Conservation (phyloP, 1,284 basidiomycete species). For the Xerocomus cyaneibrunnescens region DNA sequence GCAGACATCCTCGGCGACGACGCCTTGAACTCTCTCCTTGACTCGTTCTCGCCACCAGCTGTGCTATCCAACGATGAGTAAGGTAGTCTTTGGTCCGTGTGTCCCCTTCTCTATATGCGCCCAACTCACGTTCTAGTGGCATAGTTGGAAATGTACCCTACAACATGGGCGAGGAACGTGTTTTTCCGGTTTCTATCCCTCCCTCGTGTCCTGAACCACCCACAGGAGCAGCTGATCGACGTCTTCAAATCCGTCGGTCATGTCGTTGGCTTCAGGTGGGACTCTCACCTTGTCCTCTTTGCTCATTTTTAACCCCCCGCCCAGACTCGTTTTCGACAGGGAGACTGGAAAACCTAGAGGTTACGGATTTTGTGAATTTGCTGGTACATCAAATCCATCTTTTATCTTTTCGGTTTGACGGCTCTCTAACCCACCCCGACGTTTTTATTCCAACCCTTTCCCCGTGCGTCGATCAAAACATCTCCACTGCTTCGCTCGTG, state of each 20-base stretch:
- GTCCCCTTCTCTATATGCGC: background rate
- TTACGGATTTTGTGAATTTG: constrained; percentile 97
- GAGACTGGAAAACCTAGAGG: constrained; percentile 96
- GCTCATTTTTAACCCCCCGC: constrained; percentile 1
- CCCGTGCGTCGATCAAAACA: constrained; percentile 13
- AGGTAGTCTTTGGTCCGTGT: constrained; percentile 36
- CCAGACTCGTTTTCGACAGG: constrained; percentile 91
- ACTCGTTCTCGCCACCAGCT: too few relatives aligned
- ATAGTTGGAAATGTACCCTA: constrained; percentile 85
- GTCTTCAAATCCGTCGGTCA: constrained; percentile 86
- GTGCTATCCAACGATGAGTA: constrained; percentile 35
- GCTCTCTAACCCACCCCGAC: constrained; percentile 42
- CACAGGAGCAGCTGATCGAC: constrained; percentile 75
- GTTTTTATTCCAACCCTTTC: constrained; percentile 17
- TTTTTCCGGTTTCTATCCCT: background rate
- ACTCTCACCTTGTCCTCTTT: background rate
- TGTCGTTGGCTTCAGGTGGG: constrained; percentile 81
- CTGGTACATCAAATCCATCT: constrained; percentile 63
- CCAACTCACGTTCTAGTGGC: constrained; percentile 1
- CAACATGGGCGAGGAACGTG: constrained; percentile 72
- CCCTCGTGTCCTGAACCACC: constrained; percentile 12
- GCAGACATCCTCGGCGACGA: too few relatives aligned
- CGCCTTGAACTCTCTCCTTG: too few relatives aligned
- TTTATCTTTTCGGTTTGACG: constrained; percentile 28
- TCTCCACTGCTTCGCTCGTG: constrained; percentile 10